These are phyloP conservation scores for Ophiostoma sp. DNA, from an alignment of 2,329 filamentous ascomycete genomes.

Conservation along the genomic window DNA sequence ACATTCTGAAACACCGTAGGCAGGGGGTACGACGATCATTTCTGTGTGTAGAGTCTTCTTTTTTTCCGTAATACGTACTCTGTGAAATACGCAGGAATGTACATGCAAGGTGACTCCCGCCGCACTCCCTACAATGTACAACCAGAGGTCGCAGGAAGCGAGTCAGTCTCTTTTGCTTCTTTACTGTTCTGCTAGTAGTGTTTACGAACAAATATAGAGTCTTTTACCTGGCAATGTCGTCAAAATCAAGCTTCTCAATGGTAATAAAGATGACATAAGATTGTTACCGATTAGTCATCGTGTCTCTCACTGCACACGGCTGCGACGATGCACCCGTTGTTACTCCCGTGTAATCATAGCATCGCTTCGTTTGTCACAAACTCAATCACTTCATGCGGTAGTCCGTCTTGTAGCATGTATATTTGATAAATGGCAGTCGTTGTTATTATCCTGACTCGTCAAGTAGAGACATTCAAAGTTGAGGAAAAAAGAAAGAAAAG, in stretches of 20 bases:
- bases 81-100: too few relatives aligned
- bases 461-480: background rate
- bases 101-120: background rate
- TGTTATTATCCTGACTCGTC: background rate
- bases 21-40: background rate
- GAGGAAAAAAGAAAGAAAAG: background rate
- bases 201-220: too few relatives aligned
- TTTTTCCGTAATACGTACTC: background rate
- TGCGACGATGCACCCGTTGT: background rate
- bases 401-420: background rate
- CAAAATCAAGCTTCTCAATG: too few relatives aligned
- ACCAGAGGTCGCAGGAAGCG: background rate
- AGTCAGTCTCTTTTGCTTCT: background rate
- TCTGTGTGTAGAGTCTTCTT: background rate
- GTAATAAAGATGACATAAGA: too few relatives aligned
- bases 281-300: too few relatives aligned
- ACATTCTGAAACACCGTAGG: conserved; percentile 23
- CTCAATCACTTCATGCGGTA: background rate
- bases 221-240: too few relatives aligned
- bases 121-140: background rate
- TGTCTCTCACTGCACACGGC: background rate
- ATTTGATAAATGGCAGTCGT: background rate
- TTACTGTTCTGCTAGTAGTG: too few relatives aligned
- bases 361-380: background rate
- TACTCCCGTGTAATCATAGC: background rate